phyloP scores from a whole-genome alignment of 1,284 basidiomycete species.

The Fistulinella staudtii region DNA sequence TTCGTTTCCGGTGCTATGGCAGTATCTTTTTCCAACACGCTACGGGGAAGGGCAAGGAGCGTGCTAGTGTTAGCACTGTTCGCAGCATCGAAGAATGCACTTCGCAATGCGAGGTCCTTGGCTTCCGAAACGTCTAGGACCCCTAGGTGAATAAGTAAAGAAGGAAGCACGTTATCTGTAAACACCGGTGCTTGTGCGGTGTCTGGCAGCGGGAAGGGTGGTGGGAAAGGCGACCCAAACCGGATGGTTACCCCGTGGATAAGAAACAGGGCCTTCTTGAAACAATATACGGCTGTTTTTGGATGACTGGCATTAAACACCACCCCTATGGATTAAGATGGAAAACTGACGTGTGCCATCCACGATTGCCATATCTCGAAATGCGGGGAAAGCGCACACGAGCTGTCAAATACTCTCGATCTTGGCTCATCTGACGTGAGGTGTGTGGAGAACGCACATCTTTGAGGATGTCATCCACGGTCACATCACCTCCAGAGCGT shows the following conservation, averaged over 20 bases:
- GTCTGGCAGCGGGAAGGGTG: conserved; percentile 59
- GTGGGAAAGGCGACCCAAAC: conserved; percentile 49
- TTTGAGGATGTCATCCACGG: conserved; percentile 61
- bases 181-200: conserved; percentile 69
- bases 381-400: conserved; percentile 69
- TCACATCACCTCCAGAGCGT: conserved; percentile 35
- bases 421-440: conserved; percentile 3
- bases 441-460: conserved; percentile 41
- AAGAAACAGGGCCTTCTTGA: conserved; percentile 87
- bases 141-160: conserved; percentile 73
- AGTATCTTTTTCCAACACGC: conserved; percentile 8
- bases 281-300: conserved; percentile 69
- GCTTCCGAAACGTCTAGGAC: conserved; percentile 61
- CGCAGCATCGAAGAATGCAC: conserved; percentile 44
- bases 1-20: conserved; percentile 11
- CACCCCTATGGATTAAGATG: conserved; percentile 5
- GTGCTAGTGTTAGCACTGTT: conserved; percentile 35
- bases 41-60: conserved; percentile 37
- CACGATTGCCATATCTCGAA: conserved; percentile 67
- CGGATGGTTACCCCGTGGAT: conserved; percentile 65
- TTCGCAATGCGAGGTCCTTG: conserved; percentile 37
- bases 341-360: conserved; percentile 55
- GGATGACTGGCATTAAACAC: conserved; percentile 4
- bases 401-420: conserved; percentile 43
- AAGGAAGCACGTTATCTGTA: conserved; percentile 84